These are phyloP conservation scores for Diaporthe sp. DNA, from an alignment of 2,329 filamentous ascomycete genomes.

Conservation along the genomic window DNA sequence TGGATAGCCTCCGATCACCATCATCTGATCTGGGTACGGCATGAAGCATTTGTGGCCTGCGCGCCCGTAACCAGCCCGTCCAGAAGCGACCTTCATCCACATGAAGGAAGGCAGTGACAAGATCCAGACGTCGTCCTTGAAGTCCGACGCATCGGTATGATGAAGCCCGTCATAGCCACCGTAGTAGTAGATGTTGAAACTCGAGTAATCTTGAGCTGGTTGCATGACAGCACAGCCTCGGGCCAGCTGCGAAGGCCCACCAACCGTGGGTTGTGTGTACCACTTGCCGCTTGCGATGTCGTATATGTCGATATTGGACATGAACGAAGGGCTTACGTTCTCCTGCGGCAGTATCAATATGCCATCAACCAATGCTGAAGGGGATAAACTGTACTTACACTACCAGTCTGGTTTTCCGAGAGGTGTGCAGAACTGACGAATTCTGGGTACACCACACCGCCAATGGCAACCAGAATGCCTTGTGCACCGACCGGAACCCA, in stretches of 20 bases:
- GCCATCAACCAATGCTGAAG: background rate
- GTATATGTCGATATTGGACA: constrained; percentile 80
- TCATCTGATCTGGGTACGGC: constrained; percentile 84
- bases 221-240: constrained; percentile 82
- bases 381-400: constrained; percentile 51
- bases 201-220: constrained; percentile 78
- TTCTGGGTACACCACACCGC: constrained; percentile 77
- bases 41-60: constrained; percentile 83
- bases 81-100: constrained; percentile 73
- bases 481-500: constrained; percentile 84
- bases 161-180: constrained; percentile 77
- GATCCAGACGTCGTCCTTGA: constrained; percentile 82
- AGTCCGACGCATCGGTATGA: constrained; percentile 47
- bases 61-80: constrained; percentile 67
- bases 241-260: constrained; percentile 68
- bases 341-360: constrained; percentile 58
- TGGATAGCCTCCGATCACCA: constrained; percentile 79
- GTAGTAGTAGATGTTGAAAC: constrained; percentile 88
- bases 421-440: constrained; percentile 51
- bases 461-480: constrained; percentile 83
- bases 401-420: constrained; percentile 54
- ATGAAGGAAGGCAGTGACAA: constrained; percentile 85
- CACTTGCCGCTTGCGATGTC: constrained; percentile 79
- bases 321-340: constrained; percentile 78
- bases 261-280: constrained; percentile 77